Evolutionary conservation across 208 protist species (phyloP), one percentile per base, ranked within the genome.

Genomic region (Eutreptiella sp.): DNA sequence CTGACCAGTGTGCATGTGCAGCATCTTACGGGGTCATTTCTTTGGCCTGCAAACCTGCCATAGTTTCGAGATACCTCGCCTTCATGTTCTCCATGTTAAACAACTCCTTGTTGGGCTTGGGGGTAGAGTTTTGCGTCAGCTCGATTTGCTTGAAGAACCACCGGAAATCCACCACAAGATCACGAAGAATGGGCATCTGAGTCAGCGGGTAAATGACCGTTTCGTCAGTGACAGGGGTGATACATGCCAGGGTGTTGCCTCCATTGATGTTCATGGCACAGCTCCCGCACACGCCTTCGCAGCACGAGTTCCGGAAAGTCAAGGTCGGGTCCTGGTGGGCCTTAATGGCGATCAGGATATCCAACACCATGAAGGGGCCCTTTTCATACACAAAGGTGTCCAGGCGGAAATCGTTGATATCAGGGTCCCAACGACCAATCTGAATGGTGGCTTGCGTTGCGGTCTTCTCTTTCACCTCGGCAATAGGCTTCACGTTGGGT

Each of bases 221-320:
- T 31, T 84, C 69, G 11, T 90, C 54, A 53, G 84, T 70, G 9
- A 81, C 83, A 32, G 88, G 87, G 0, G 82, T 90, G 36, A 90
- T 85, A 66, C 86, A 92, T 27, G 86, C 86, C 19, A 92, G 79
- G 35, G 83, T 87, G 79, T 92, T 92, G 66, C 89, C 81, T 23
- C 86, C 86, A 68, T 92, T 92, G 63, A 92, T 90, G 66, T 87
- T 92, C 86, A 92, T 92, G n/a, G 86, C 86, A 46, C 86, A 92
- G 73, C 82, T 89, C n/a, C 86, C 86, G 58, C 86, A 92, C 38
- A 92, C 85, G 14, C 86, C 86, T 67, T 92, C 84, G 58, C 84
- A 89, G 68, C 86, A 92, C 28, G 86, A 92, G 55, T 76, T 80
- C 23, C 86, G 80, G 66, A 92, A 92, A 1, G 86, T 81, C 21